Evolutionary conservation across 1,284 basidiomycete species (phyloP).

Genomic region (Ceratobasidium sp.): DNA sequence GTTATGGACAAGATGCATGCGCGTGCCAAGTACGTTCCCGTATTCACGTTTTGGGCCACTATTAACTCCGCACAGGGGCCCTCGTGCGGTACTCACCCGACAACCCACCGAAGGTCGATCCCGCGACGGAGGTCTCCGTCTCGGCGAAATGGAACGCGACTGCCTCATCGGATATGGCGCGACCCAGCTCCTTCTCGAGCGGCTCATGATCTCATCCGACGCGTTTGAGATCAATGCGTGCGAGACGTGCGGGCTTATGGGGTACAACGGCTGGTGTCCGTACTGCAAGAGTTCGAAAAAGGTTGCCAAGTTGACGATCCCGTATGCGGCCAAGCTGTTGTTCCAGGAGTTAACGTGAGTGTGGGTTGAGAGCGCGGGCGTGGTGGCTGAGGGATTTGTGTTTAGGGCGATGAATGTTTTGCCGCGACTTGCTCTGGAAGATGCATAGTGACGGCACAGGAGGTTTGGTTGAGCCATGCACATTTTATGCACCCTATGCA

Average conservation of each 20-base stretch:
- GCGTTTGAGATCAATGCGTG: conserved; percentile 98
- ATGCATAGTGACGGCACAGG: conserved; percentile 53
- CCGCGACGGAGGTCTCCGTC: conserved; percentile 94
- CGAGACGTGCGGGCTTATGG: conserved; percentile 94
- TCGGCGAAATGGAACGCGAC: conserved; percentile 99
- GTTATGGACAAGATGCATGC: conserved; percentile 99
- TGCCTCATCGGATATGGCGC: conserved; percentile 97
- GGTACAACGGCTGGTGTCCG: conserved; percentile 96
- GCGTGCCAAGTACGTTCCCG: conserved; percentile 78
- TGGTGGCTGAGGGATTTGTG: conserved; percentile 1
- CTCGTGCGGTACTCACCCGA: conserved; percentile 94
- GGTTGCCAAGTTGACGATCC: conserved; percentile 97
- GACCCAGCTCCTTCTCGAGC: conserved; percentile 94
- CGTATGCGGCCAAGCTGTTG: conserved; percentile 96
- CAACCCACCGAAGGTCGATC: conserved; percentile 99
- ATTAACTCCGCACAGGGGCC: conserved; percentile 71
- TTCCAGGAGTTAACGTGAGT: conserved; percentile 79
- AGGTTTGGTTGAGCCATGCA: too few relatives aligned
- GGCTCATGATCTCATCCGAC: conserved; percentile 98
- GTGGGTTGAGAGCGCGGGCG: background rate
- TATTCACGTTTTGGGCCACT: background rate
- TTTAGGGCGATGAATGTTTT: conserved; percentile 96
- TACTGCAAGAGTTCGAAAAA: conserved; percentile 97
- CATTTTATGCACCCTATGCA: too few relatives aligned
- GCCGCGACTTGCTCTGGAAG: conserved; percentile 85